Conservation (phyloP, 768 basidiomycete genomes). For the Mycena galericulata region DNA sequence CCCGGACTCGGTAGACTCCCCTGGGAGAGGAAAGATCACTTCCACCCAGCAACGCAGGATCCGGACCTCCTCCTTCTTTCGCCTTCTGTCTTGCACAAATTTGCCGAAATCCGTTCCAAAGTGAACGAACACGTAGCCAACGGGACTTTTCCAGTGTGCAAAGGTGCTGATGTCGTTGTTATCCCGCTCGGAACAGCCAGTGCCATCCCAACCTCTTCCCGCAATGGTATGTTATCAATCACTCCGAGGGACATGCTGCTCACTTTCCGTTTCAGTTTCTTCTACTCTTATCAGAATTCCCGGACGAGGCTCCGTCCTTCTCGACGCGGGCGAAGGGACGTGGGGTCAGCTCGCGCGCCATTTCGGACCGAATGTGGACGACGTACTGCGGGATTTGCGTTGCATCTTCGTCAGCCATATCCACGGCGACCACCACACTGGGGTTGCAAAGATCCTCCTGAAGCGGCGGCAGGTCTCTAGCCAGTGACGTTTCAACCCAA, state of each 20-base stretch:
- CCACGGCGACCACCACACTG: slow-evolving; percentile 94
- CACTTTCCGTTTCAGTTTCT: slow-evolving; percentile 62
- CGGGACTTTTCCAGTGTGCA: slow-evolving; percentile 34
- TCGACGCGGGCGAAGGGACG: slow-evolving; percentile 94
- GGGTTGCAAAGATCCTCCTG: slow-evolving; percentile 78
- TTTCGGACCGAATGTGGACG: slow-evolving; percentile 74
- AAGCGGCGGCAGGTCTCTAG: slow-evolving; percentile 71
- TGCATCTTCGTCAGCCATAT: slow-evolving; percentile 91
- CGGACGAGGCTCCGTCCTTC: slow-evolving; percentile 74
- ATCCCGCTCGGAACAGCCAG: slow-evolving; percentile 92
- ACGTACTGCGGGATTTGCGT: slow-evolving; percentile 75
- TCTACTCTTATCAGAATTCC: slow-evolving; percentile 85
- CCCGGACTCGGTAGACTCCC: slow-evolving; percentile 50
- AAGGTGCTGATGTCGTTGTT: slow-evolving; percentile 75
- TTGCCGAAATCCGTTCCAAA: slow-evolving; percentile 51
- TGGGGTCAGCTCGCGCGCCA: slow-evolving; percentile 88
- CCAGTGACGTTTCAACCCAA: not conserved
- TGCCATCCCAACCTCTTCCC: slow-evolving; percentile 84
- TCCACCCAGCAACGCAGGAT: slow-evolving; percentile 51
- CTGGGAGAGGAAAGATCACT: slow-evolving; percentile 48
- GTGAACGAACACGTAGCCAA: slow-evolving; percentile 40
- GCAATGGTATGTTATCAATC: slow-evolving; percentile 73
- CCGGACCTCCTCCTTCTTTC: slow-evolving; percentile 46
- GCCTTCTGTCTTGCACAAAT: slow-evolving; percentile 49
- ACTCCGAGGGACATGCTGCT: not conserved